Conservation (phyloP, 306 rosid genomes). For the barrel medic (Medicago truncatula) region DNA sequence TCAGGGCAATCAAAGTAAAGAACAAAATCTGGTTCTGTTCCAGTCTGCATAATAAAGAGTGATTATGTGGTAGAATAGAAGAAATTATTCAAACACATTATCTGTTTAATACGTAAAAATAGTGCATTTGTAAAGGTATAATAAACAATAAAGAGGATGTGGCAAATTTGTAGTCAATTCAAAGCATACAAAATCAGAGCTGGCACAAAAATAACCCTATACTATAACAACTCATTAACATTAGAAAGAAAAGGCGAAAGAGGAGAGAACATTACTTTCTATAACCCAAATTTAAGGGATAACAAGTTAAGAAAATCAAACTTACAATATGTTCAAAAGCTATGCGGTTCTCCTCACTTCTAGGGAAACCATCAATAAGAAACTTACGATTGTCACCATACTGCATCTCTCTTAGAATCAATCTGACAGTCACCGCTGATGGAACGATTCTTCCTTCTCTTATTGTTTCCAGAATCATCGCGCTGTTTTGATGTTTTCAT, state of each 20-base stretch:
- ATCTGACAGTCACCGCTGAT: slow-evolving; percentile 77
- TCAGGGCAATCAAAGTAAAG: slow-evolving; percentile 97
- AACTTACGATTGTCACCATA: slow-evolving; percentile 62
- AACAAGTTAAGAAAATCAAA: slow-evolving; percentile 42
- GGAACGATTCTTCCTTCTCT: slow-evolving; percentile 92
- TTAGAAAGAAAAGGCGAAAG: slow-evolving; percentile 4
- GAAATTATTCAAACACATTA: slow-evolving; percentile 19
- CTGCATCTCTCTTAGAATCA: slow-evolving; percentile 85
- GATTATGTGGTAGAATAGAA: slow-evolving; percentile 11
- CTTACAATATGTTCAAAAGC: slow-evolving; percentile 85
- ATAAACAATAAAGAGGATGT: neutral
- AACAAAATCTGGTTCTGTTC: slow-evolving; percentile 79
- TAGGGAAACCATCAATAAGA: slow-evolving; percentile 95
- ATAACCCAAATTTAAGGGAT: slow-evolving; percentile 12
- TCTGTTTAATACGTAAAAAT: slow-evolving; percentile 9
- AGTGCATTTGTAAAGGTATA: slow-evolving; percentile 15
- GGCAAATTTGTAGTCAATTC: slow-evolving; percentile 18
- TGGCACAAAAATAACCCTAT: slow-evolving; percentile 32
- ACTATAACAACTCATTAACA: slow-evolving; percentile 27
- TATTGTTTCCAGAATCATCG: slow-evolving; percentile 75
- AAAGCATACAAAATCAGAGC: neutral
- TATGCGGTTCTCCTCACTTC: slow-evolving; percentile 83
- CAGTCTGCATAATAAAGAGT: slow-evolving; percentile 56
- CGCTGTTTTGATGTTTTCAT: slow-evolving; percentile 56
- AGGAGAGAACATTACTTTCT: slow-evolving; percentile 16